phyloP scores from a whole-genome alignment of 805 yeast genomes.

The Yarrowia hollandica region DNA sequence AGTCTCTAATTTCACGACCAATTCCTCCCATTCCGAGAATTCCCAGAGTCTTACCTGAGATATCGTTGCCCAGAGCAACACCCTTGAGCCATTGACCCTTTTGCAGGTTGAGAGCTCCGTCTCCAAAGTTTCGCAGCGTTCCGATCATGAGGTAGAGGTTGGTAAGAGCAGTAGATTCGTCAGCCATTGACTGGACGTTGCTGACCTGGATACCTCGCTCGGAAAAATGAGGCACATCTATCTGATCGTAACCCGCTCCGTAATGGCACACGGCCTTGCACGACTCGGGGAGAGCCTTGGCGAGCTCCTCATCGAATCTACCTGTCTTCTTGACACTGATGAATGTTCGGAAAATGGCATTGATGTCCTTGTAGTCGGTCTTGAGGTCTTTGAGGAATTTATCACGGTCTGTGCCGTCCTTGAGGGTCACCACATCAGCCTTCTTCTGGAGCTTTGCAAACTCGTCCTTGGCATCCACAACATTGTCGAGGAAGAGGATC shows the following conservation, averaged over 20 bases:
- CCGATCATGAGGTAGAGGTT: conserved; percentile 53
- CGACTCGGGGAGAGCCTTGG: conserved; percentile 43
- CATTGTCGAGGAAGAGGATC: conserved; percentile 65
- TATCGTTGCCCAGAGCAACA: conserved; percentile 50
- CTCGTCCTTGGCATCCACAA: conserved; percentile 59
- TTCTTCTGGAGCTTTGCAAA: conserved; percentile 58
- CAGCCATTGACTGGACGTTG: conserved; percentile 56
- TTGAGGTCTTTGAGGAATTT: conserved; percentile 32
- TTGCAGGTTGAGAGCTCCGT: conserved; percentile 47
- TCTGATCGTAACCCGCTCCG: conserved; percentile 62
- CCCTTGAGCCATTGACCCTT: conserved; percentile 52
- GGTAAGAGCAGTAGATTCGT: conserved; percentile 59
- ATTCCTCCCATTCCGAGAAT: conserved; percentile 66
- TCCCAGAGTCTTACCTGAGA: conserved; percentile 54
- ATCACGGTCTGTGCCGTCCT: conserved; percentile 5
- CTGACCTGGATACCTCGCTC: conserved; percentile 49
- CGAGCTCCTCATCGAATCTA: conserved; percentile 48
- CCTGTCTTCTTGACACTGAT: conserved; percentile 47
- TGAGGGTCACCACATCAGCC: conserved; percentile 46
- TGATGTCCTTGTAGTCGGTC: conserved; percentile 43
- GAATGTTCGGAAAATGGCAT: conserved; percentile 48
- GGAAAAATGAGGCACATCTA: conserved; percentile 49
- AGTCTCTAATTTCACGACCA: conserved; percentile 57
- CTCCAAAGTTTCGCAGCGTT: conserved; percentile 51
- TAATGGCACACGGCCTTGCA: conserved; percentile 50